Percentiles rank a stretch among this genome's conserved stretches.
These are phyloP conservation scores for Onygenales sp. DNA, from an alignment of 2,329 filamentous ascomycete species.

Conservation along the genomic window DNA sequence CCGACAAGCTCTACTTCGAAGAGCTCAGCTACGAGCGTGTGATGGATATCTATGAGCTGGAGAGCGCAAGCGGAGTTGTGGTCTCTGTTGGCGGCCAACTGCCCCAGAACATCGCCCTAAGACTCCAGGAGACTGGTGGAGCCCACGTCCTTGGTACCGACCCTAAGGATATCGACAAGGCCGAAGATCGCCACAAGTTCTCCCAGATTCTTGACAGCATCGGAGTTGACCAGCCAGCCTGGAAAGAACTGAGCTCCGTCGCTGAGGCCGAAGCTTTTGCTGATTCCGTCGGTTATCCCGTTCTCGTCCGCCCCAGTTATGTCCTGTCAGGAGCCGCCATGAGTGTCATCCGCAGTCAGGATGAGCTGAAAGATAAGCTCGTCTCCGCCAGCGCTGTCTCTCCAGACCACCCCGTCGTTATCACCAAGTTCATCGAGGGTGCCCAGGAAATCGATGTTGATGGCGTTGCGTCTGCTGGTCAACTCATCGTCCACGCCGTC, in stretches of 20 bases:
- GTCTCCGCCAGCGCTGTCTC: conserved; percentile 82
- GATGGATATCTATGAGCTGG: conserved; percentile 97
- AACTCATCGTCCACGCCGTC: conserved; percentile 82
- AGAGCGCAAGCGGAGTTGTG: conserved; percentile 74
- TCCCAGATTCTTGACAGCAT: conserved; percentile 95
- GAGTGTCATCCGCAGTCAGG: conserved; percentile 85
- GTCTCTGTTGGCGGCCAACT: conserved; percentile 94
- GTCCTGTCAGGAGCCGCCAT: conserved; percentile 96
- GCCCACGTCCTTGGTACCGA: conserved; percentile 89
- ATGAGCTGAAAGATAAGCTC: conserved; percentile 90
- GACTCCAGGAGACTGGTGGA: conserved; percentile 80
- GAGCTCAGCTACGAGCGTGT: conserved; percentile 95
- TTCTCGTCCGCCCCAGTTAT: conserved; percentile 88
- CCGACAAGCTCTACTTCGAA: conserved; percentile 92
- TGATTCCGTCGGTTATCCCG: conserved; percentile 77
- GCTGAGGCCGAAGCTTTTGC: conserved; percentile 82
- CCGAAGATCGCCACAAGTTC: conserved; percentile 97
- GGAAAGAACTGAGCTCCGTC: conserved; percentile 92
- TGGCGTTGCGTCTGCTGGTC: conserved; percentile 76
- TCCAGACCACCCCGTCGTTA: conserved; percentile 94
- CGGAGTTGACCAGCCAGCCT: conserved; percentile 90
- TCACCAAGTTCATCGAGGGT: conserved; percentile 96
- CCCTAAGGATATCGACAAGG: conserved; percentile 91
- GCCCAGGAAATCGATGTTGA: conserved; percentile 96
- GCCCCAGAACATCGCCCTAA: conserved; percentile 93